Percentiles rank a stretch among this genome's conserved stretches.
Conservation (phyloP, 148 eudicot genomes). For the Hydrangea macrophylla region DNA sequence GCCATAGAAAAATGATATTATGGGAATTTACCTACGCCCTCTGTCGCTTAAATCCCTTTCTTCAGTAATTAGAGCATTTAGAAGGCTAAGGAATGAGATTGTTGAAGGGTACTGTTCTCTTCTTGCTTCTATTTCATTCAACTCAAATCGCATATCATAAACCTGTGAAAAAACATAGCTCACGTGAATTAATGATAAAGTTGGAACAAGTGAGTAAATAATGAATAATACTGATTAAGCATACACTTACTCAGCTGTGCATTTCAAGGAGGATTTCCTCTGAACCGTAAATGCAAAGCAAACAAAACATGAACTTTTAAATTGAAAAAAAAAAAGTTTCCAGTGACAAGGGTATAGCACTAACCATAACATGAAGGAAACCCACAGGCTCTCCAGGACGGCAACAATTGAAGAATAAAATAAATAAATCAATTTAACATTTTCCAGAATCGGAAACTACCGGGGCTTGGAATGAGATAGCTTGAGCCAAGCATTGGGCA, state of each 20-base stretch:
- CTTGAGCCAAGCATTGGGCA: not conserved
- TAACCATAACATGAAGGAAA: too few relatives aligned
- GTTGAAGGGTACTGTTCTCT: conserved; percentile 95
- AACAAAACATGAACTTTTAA: too few relatives aligned
- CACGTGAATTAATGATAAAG: not conserved
- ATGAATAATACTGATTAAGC: not conserved
- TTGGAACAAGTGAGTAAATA: not conserved
- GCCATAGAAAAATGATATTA: conserved; percentile 3
- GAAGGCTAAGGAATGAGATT: conserved; percentile 80
- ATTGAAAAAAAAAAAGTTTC: too few relatives aligned
- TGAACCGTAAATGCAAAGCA: not conserved
- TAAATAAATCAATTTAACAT: too few relatives aligned
- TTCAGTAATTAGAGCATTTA: conserved; percentile 87
- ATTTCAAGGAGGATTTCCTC: too few relatives aligned
- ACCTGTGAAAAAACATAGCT: conserved; percentile 45
- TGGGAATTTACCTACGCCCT: conserved; percentile 67
- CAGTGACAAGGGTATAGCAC: too few relatives aligned
- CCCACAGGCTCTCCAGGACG: too few relatives aligned
- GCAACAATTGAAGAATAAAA: too few relatives aligned
- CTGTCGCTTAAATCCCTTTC: conserved; percentile 82
- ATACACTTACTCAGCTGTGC: not conserved
- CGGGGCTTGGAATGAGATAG: too few relatives aligned
- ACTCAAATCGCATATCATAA: conserved; percentile 95
- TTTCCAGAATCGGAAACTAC: too few relatives aligned
- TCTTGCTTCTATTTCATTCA: conserved; percentile 95